phyloP scores from a whole-genome alignment of 2,329 filamentous ascomycete species.

The Diaporthe nobilis region DNA sequence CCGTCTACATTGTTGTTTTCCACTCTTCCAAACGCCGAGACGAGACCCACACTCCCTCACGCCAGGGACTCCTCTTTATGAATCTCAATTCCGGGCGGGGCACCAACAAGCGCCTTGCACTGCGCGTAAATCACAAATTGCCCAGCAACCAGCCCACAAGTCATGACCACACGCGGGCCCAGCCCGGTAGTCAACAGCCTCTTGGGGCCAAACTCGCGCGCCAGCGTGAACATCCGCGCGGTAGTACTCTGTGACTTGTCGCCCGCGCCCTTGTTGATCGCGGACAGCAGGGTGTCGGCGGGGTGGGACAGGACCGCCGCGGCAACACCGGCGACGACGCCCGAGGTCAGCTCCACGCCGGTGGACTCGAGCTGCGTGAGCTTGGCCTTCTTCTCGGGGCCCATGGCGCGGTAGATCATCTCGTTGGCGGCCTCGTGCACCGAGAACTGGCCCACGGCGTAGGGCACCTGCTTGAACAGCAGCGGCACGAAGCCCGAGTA shows the following conservation, averaged over 20 bases:
- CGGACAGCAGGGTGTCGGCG: constrained; percentile 76
- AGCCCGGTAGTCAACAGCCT: constrained; percentile 62
- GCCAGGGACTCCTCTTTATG: constrained; percentile 59
- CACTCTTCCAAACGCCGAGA: too few species aligned
- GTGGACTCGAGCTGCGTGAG: constrained; percentile 82
- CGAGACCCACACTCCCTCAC: neutral
- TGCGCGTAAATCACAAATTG: constrained; percentile 71
- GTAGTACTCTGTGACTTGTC: constrained; percentile 62
- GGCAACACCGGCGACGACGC: constrained; percentile 89
- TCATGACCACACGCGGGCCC: constrained; percentile 67
- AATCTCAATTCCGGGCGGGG: constrained; percentile 66
- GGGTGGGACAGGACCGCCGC: constrained; percentile 92
- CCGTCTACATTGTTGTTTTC: too few species aligned
- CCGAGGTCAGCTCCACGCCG: constrained; percentile 86
- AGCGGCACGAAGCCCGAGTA: constrained; percentile 93
- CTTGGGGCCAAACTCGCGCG: constrained; percentile 65
- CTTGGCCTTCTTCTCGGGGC: constrained; percentile 75
- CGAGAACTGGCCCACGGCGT: constrained; percentile 95
- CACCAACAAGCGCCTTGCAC: constrained; percentile 66
- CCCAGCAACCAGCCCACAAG: constrained; percentile 65
- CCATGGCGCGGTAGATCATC: constrained; percentile 77
- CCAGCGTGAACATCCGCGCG: constrained; percentile 66
- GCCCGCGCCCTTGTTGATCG: constrained; percentile 69
- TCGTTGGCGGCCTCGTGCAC: constrained; percentile 92
- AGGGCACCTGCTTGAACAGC: constrained; percentile 91